phyloP scores from a whole-genome alignment of 352 stramenopile genomes.

The Globisporangium acanthophoron region DNA sequence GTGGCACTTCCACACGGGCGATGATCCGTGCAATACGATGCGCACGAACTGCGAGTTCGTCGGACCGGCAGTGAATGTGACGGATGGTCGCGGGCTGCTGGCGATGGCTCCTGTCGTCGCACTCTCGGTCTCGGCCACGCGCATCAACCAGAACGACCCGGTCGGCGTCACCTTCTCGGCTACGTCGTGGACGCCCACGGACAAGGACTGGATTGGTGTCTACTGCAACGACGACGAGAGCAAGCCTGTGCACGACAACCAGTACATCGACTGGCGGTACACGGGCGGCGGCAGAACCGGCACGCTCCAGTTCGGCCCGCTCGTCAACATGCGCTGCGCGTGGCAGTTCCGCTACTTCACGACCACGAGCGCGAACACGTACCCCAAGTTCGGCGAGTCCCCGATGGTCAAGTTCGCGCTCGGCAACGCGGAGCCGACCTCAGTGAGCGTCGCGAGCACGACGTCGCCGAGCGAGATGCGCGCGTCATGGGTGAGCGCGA shows the following conservation, averaged over 20 bases:
- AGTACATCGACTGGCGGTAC: slow-evolving; percentile 15
- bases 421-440: slow-evolving; percentile 20
- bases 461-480: slow-evolving; percentile 26
- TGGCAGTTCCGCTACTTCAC: slow-evolving; percentile 22
- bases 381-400: slow-evolving; percentile 17
- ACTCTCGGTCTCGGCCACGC: slow-evolving; percentile 9
- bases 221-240: slow-evolving; percentile 14
- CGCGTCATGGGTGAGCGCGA: slow-evolving; percentile 43
- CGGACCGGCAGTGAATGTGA: too few relatives aligned
- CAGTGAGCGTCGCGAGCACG: slow-evolving; percentile 8
- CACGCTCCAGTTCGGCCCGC: slow-evolving; percentile 13
- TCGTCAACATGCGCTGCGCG: slow-evolving; percentile 24
- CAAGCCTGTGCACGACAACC: neutral
- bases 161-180: slow-evolving; percentile 10
- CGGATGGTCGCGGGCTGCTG: slow-evolving; percentile 19
- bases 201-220: slow-evolving; percentile 11
- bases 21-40: slow-evolving; percentile 3
- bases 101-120: slow-evolving; percentile 2
- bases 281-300: slow-evolving; percentile 1
- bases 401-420: slow-evolving; percentile 14
- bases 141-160: slow-evolving; percentile 12
- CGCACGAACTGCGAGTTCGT: slow-evolving; percentile 10
- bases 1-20: slow-evolving; percentile 6
- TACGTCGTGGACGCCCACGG: neutral
- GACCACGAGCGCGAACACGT: slow-evolving; percentile 13